Conservation (phyloP, 176 grass and related monocot genomes). For the Aegilops longissima region DNA sequence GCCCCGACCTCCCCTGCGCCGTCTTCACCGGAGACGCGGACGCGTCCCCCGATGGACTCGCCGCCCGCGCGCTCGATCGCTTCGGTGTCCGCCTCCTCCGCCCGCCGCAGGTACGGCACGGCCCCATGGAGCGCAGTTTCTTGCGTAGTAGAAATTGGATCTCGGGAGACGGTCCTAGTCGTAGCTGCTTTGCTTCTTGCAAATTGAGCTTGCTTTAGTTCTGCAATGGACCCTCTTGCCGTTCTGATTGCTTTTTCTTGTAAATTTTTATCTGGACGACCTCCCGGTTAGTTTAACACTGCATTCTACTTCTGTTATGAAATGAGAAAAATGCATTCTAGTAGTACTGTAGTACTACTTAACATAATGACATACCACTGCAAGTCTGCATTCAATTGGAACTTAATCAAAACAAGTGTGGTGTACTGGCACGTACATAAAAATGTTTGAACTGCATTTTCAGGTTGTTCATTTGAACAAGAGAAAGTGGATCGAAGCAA, state of each 20-base stretch:
- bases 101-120: slow-evolving; percentile 52
- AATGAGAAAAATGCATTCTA: neutral
- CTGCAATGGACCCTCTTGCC: neutral
- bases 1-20: slow-evolving; percentile 59
- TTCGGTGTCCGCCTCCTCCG: slow-evolving; percentile 73
- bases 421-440: neutral
- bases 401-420: neutral
- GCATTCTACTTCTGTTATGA: neutral
- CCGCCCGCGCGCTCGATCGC: slow-evolving; percentile 55
- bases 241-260: neutral
- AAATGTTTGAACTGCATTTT: slow-evolving; percentile 26
- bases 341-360: neutral
- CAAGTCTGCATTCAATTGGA: neutral
- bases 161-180: neutral
- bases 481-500: slow-evolving; percentile 95
- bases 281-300: neutral
- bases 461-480: slow-evolving; percentile 81
- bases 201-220: neutral
- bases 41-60: slow-evolving; percentile 54
- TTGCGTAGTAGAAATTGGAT: neutral
- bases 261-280: too few species aligned
- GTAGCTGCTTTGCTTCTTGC: neutral
- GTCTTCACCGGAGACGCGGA: slow-evolving; percentile 83
- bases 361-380: neutral
- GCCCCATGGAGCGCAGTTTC: neutral